These are phyloP conservation scores for Lachnellula occidentalis DNA, from an alignment of 2,329 filamentous ascomycete genomes.

Conservation along the genomic window DNA sequence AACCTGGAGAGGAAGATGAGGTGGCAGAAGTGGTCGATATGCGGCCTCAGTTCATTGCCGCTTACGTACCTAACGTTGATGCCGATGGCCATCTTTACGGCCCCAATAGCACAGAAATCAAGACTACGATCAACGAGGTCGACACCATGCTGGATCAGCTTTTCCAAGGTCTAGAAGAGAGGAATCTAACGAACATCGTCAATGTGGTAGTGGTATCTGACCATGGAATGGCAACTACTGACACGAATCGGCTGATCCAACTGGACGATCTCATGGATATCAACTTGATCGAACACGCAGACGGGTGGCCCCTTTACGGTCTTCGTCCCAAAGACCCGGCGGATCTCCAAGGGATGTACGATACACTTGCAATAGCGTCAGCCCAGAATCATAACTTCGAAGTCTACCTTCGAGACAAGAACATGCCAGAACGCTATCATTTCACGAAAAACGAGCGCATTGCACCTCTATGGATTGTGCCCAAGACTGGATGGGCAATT, in stretches of 20 bases:
- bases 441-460: conserved; percentile 86
- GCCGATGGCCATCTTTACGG: conserved; percentile 80
- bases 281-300: conserved; percentile 70
- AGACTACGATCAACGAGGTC: conserved; percentile 68
- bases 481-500: conserved; percentile 88
- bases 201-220: conserved; percentile 96
- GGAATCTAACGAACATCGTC: conserved; percentile 84
- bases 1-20: conserved; percentile 63
- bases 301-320: conserved; percentile 92
- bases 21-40: conserved; percentile 45
- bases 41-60: conserved; percentile 85
- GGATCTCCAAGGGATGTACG: conserved; percentile 64
- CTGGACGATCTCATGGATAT: conserved; percentile 84
- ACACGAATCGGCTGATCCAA: conserved; percentile 73
- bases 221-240: conserved; percentile 96
- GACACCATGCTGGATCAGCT: conserved; percentile 77
- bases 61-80: conserved; percentile 93
- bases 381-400: conserved; percentile 66
- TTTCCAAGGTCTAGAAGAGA: conserved; percentile 67
- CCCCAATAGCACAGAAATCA: conserved; percentile 91
- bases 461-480: conserved; percentile 90
- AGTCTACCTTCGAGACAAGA: conserved; percentile 76
- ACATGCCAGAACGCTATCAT: conserved; percentile 92
- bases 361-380: conserved; percentile 50
- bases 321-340: conserved; percentile 69